These are phyloP conservation scores for Oidiodendron maius DNA, from an alignment of 495 filamentous ascomycete genomes.

Conservation along the genomic window DNA sequence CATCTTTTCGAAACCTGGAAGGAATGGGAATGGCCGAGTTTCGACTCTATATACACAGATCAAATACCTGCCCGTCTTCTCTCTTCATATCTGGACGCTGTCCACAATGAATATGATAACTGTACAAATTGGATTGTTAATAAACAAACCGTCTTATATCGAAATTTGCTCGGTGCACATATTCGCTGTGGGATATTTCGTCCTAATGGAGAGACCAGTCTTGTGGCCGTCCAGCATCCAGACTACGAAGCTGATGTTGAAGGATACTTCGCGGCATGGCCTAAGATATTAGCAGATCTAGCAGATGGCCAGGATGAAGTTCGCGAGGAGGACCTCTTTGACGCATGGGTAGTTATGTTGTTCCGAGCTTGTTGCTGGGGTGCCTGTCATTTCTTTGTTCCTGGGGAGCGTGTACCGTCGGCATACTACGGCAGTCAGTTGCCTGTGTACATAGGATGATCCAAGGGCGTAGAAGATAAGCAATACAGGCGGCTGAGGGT, in stretches of 20 bases:
- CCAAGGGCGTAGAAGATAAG: no score
- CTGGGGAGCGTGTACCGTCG: conserved; percentile 19
- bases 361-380: conserved; percentile 24
- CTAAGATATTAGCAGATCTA: conserved; percentile 15
- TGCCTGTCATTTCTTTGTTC: conserved; percentile 22
- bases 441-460: conserved; percentile 27
- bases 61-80: conserved; percentile 5
- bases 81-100: conserved; percentile 6
- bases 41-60: conserved; percentile 1
- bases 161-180: conserved; percentile 9
- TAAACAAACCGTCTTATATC: conserved; percentile 3
- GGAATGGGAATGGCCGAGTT: conserved; percentile 5
- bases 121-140: not conserved
- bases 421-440: conserved; percentile 23
- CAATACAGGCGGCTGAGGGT: no score
- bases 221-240: not conserved
- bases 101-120: not conserved
- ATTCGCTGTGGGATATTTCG: conserved; percentile 7
- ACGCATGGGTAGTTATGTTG: conserved; percentile 27
- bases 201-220: conserved; percentile 2
- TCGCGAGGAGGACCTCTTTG: not conserved
- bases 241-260: conserved; percentile 14
- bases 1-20: conserved; percentile 5
- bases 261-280: conserved; percentile 13
- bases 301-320: not conserved